Percentiles rank a stretch among this genome's conserved stretches.
These are phyloP conservation scores for Apiospora saccharicola DNA, from an alignment of 2,329 filamentous ascomycete species.

Conservation along the genomic window DNA sequence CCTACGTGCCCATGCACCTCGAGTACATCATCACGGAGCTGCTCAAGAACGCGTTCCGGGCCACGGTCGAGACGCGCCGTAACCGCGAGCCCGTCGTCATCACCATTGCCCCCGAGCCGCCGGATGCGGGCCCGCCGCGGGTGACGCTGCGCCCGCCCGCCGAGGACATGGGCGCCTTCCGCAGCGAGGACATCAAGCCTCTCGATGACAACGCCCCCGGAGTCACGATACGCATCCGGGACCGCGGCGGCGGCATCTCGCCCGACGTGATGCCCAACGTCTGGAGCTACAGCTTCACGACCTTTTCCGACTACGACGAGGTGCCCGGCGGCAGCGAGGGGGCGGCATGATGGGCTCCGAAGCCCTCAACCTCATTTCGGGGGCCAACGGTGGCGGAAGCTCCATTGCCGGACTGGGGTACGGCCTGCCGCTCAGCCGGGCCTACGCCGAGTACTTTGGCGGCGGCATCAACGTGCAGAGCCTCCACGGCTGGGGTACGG, in stretches of 20 bases:
- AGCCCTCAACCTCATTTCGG: slow-evolving; percentile 78
- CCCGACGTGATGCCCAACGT: slow-evolving; percentile 85
- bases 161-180: slow-evolving; percentile 50
- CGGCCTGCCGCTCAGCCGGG: slow-evolving; percentile 85
- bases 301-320: slow-evolving; percentile 75
- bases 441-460: slow-evolving; percentile 98
- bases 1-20: slow-evolving; percentile 93
- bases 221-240: slow-evolving; percentile 93
- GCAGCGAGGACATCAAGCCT: slow-evolving; percentile 59
- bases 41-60: slow-evolving; percentile 95
- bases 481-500: slow-evolving; percentile 88
- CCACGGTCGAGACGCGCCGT: slow-evolving; percentile 84
- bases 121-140: slow-evolving; percentile 39
- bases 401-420: slow-evolving; percentile 95
- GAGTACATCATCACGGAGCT: slow-evolving; percentile 98
- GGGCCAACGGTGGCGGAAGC: slow-evolving; percentile 74
- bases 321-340: slow-evolving; percentile 47
- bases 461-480: slow-evolving; percentile 96
- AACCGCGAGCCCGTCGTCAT: slow-evolving; percentile 86
- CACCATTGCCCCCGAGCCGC: slow-evolving; percentile 80
- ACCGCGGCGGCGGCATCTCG: slow-evolving; percentile 91
- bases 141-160: slow-evolving; percentile 47
- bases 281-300: slow-evolving; percentile 98
- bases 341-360: slow-evolving; percentile 60
- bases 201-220: slow-evolving; percentile 75